Base-by-base conservation (phyloP, 331 rosid genomes). In the Malus hybrid region DNA sequence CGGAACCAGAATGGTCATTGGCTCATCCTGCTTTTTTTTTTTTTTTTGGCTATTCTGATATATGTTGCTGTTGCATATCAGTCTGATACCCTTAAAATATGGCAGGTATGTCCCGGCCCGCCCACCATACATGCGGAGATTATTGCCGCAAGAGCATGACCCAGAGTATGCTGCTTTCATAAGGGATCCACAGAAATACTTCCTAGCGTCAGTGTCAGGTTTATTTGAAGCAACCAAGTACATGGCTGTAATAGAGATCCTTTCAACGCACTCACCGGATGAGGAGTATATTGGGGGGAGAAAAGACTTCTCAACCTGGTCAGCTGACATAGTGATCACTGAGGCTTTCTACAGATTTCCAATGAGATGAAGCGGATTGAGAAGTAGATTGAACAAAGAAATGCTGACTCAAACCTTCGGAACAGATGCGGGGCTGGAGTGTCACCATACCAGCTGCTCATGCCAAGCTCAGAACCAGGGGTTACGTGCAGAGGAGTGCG, bases 351-450 rank as follows among this genome's bases (percentile, higher is more conserved):
- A 75, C 66, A 55, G 61, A 42, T 85, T 87, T 63, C 3, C 50
- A 36, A 5, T 20, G 87, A 85, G 64, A 42, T 79, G 27, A 85
- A 66, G 65, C 61, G 66, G 44, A 74, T 83, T 24, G 86, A 83
- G 39, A 67, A 67, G 1, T 10, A 5, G 54, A n/a, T 67, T 39
- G 71, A 67, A 36, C 29, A 3, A 36, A 81, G 85, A 75, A 85
- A 83, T 67, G 59, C 39, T 6, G 83, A 85, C 31, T 68, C 77
- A 48, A 81, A 36, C 10, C 71, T 66, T 24, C 72, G 82, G 73
- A 87, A 85, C 54, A 81, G 87, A 77, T 80, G 83, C 77, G 86
- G 87, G 29, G 75, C 87, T 63, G 87, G 87, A 46, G 68, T 76
- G 68, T 73, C 85, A 70, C 89, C 89, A 14, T 85, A 83, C 70